Conservation (phyloP, 2,329 filamentous ascomycete species). For the Raffaelea deltoideospora region DNA sequence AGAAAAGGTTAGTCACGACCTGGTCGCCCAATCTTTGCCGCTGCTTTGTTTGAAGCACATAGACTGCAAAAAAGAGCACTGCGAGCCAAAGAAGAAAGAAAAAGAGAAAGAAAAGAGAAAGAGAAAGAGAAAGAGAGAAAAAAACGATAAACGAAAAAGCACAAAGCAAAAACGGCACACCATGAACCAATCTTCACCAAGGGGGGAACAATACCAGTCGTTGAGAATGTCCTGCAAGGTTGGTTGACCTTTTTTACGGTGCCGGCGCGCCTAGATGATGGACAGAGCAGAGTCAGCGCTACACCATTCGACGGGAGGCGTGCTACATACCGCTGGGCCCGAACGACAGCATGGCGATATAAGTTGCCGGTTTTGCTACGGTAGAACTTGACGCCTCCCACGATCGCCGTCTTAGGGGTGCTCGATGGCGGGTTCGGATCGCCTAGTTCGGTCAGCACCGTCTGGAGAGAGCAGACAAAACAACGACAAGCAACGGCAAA, state of each 20-base stretch:
- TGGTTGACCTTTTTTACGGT: conserved; percentile 53
- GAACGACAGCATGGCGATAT: conserved; percentile 60
- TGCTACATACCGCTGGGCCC: conserved; percentile 55
- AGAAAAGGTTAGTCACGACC: conserved; percentile 16
- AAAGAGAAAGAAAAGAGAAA: too few relatives aligned
- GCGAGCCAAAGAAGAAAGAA: not conserved
- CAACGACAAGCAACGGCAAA: conserved; percentile 13
- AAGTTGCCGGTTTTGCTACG: conserved; percentile 82
- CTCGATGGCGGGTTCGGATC: conserved; percentile 44
- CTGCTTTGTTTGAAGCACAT: not conserved
- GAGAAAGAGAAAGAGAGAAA: not conserved
- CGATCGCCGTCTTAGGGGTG: conserved; percentile 57
- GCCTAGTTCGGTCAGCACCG: conserved; percentile 25
- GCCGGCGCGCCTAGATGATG: conserved; percentile 28
- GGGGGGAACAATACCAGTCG: conserved; percentile 44
- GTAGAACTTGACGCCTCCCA: conserved; percentile 70
- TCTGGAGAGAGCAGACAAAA: conserved; percentile 8
- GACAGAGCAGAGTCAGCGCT: conserved; percentile 22
- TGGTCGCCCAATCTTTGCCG: not conserved
- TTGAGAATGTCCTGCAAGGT: conserved; percentile 57
- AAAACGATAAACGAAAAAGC: conserved; percentile 3
- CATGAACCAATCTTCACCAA: not conserved
- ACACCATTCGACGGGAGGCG: conserved; percentile 8
- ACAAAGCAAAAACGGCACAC: not conserved
- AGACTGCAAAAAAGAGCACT: conserved; percentile 1